Evolutionary conservation across 768 basidiomycete species (phyloP), one percentile per base, ranked within the genome.

Genomic region (Suillus spraguei): DNA sequence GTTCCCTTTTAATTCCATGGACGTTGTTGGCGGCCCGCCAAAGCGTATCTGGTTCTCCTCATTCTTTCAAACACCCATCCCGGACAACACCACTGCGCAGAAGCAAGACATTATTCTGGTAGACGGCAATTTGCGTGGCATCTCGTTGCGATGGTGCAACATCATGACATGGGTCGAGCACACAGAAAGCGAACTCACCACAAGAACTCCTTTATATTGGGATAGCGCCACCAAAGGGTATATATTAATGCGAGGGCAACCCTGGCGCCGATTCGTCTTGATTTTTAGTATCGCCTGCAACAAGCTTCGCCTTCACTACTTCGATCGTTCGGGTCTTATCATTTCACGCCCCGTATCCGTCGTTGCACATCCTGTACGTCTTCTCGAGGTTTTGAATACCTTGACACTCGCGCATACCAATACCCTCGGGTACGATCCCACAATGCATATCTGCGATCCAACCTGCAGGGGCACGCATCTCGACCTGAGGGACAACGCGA

Each of bases 361-460:
- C 11, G 3, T 38, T 7, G 5, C 6, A 17, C 7, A 33, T 5
- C n/a, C 24, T 32, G 22, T 28, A 22, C 38, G 1, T 36, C 28
- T 59, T 28, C 38, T 59, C 6, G 14, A 42, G 24, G 24, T 59
- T 59, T 35, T 59, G 5, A 28, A 59, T 8, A 28, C 38, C 14
- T 59, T 59, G 11, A 28, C 6, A 16, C 58, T 36, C 32, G 11
- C 22, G 20, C 38, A 59, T 14, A 22, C 38, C 9, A 39, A 10
- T 16, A 17, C 1, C 36, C 58, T 59, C 9, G n/a, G 58, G 14
- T 59, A 39, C 5, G 58, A 59, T 39, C 58, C 58, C 8, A 59
- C 39, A 8, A 59, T 59, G 24, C 58, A 59, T 4, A 59, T 59
- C 16, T 35, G 33, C 10, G 22, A 36, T 20, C 58, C 24, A 24